phyloP scores from a whole-genome alignment of 2,329 filamentous ascomycete species.

The Colletotrichum sublineola region DNA sequence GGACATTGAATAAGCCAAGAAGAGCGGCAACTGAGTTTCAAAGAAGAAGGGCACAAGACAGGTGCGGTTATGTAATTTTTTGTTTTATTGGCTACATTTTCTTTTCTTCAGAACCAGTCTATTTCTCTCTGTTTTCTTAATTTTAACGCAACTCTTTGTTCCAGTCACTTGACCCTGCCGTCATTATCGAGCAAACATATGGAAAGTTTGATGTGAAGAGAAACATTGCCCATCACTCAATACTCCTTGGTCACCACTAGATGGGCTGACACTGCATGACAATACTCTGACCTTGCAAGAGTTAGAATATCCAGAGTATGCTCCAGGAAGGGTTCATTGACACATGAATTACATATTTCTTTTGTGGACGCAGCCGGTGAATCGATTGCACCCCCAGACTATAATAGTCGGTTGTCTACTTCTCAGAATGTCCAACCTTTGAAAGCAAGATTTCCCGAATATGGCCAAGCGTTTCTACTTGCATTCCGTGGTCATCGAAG shows the following conservation, averaged over 20 bases:
- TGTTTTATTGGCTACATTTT: neutral
- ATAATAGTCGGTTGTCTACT: neutral
- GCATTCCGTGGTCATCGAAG: neutral
- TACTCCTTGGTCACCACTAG: too few relatives aligned
- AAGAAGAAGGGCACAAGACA: too few relatives aligned
- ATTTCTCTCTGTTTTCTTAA: neutral
- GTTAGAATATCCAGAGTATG: neutral
- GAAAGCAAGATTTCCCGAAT: neutral
- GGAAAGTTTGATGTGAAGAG: too few relatives aligned
- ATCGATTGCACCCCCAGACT: neutral
- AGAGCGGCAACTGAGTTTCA: neutral
- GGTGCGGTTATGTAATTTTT: neutral
- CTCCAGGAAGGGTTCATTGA: neutral
- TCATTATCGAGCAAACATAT: neutral
- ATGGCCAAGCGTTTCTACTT: neutral
- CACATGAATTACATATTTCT: too few relatives aligned
- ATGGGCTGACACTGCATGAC: neutral
- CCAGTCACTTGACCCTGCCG: neutral
- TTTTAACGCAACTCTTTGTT: neutral
- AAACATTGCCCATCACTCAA: too few relatives aligned
- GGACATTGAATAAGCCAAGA: neutral
- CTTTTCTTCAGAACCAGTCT: too few relatives aligned
- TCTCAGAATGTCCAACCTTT: too few relatives aligned
- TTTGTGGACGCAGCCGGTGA: too few relatives aligned
- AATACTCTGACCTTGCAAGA: neutral